A percentile compares a stretch with the other conserved stretches of the same genome.
These are phyloP conservation scores for Bodo saltans DNA, from an alignment of 78 protist genomes.

Conservation along the genomic window DNA sequence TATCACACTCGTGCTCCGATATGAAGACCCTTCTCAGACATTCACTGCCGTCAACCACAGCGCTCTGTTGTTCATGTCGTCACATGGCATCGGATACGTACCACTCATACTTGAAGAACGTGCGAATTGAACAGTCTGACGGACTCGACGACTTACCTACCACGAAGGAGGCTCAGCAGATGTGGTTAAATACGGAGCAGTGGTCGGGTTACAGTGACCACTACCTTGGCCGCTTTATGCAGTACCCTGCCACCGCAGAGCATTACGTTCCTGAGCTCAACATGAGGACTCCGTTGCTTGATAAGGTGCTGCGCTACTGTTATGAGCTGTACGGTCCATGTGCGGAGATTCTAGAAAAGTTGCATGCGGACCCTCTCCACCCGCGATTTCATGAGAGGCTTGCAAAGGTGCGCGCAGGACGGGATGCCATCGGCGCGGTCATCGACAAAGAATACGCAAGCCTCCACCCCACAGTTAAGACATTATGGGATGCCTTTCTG, in stretches of 20 bases:
- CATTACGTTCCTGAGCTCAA: neutral
- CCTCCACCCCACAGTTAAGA: neutral
- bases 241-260: neutral
- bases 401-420: neutral
- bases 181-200: neutral
- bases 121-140: neutral
- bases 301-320: neutral
- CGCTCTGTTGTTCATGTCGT: too few species aligned
- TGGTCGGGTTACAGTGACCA: neutral
- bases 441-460: neutral
- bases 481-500: neutral
- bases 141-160: neutral
- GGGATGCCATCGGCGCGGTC: neutral
- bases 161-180: neutral
- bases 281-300: too few species aligned
- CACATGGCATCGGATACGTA: neutral
- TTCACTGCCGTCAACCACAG: too few species aligned
- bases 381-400: neutral
- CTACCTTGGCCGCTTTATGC: neutral
- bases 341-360: neutral
- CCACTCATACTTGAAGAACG: neutral
- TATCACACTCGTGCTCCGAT: too few species aligned
- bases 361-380: neutral
- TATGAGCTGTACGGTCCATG: neutral
- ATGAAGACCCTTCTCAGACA: too few species aligned